Evolutionary conservation across 805 yeast genomes (phyloP).

Genomic region (Suhomyces tanzawaensis): DNA sequence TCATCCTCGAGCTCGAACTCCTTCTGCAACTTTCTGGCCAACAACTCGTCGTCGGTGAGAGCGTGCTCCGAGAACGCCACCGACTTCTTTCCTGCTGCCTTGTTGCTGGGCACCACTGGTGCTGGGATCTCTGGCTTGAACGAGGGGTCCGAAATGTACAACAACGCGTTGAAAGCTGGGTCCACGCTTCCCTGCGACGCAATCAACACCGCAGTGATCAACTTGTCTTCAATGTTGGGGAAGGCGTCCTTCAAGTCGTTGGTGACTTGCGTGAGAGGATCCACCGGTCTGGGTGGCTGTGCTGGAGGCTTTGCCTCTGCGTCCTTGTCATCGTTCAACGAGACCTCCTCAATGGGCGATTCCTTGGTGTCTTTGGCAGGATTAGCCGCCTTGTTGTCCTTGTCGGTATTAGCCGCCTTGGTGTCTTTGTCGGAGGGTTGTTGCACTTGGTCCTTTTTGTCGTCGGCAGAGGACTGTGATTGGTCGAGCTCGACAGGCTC

Average conservation of each 20-base stretch:
- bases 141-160: constrained; percentile 74
- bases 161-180: constrained; percentile 83
- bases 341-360: constrained; percentile 2
- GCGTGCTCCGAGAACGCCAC: constrained; percentile 8
- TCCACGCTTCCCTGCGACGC: constrained; percentile 82
- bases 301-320: constrained; percentile 29
- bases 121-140: constrained; percentile 52
- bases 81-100: constrained; percentile 13
- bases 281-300: constrained; percentile 55
- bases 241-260: constrained; percentile 79
- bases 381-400: constrained; percentile 1
- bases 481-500: constrained; percentile 33
- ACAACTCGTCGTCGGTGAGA: constrained; percentile 64
- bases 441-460: no score
- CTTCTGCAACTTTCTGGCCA: constrained; percentile 78
- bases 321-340: constrained; percentile 3
- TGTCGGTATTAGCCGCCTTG: background rate
- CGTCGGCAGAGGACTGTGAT: no score
- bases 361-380: constrained; percentile 1
- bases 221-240: constrained; percentile 70
- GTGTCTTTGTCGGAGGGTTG: constrained; percentile 9
- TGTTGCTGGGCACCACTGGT: constrained; percentile 16
- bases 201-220: constrained; percentile 74
- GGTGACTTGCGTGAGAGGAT: constrained; percentile 54
- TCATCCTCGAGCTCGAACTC: constrained; percentile 50